phyloP scores from a whole-genome alignment of 768 basidiomycete species.

The Amanita thiersii region DNA sequence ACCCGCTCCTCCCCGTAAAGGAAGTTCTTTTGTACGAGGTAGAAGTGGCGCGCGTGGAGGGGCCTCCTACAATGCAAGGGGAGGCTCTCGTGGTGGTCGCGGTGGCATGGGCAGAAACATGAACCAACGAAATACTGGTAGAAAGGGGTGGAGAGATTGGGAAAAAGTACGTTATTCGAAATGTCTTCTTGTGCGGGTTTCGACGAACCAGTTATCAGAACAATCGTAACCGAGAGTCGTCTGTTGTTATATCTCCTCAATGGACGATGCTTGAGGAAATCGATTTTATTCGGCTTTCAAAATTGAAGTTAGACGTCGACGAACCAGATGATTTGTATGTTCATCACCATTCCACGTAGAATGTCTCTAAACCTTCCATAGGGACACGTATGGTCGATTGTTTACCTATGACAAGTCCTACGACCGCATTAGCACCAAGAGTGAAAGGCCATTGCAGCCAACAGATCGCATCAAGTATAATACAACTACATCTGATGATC shows the following conservation, averaged over 20 bases:
- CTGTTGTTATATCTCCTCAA: conserved; percentile 83
- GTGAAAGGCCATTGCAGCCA: conserved; percentile 83
- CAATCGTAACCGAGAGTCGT: conserved; percentile 83
- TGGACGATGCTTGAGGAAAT: conserved; percentile 98
- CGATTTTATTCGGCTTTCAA: conserved; percentile 87
- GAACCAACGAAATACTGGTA: conserved; percentile 41
- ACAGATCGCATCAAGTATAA: conserved; percentile 96
- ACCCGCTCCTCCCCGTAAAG: conserved; percentile 58
- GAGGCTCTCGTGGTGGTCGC: conserved; percentile 36
- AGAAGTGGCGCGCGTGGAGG: conserved; percentile 46
- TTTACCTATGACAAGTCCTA: conserved; percentile 92
- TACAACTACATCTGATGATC: conserved; percentile 96
- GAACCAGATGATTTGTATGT: conserved; percentile 85
- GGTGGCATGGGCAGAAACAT: conserved; percentile 37
- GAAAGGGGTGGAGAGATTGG: conserved; percentile 85
- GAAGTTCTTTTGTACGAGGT: conserved; percentile 55
- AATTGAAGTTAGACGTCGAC: conserved; percentile 90
- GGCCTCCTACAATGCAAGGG: conserved; percentile 31
- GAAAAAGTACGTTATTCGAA: conserved; percentile 60
- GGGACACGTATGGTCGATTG: conserved; percentile 82
- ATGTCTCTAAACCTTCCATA: conserved; percentile 21
- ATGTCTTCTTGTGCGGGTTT: neutral
- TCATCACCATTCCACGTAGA: conserved; percentile 1
- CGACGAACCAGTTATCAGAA: conserved; percentile 34
- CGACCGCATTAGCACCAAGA: conserved; percentile 92